Evolutionary conservation across 345 rosid genomes (phyloP).

Genomic region (Salix purpurea): DNA sequence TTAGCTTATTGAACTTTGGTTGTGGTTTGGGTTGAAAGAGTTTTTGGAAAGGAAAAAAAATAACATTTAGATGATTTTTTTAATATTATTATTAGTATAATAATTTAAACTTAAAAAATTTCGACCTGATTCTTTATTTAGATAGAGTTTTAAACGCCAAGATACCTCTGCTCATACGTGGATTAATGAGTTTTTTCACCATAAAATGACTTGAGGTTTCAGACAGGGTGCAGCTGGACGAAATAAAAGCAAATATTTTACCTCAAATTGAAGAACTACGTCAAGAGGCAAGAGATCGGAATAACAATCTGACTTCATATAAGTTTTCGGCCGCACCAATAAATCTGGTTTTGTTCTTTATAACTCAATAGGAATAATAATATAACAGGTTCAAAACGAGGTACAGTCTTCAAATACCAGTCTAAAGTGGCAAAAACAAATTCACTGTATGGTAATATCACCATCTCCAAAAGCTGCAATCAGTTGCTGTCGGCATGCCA

Average conservation of each 20-base stretch:
- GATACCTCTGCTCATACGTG: too few species aligned
- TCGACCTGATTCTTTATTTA: too few species aligned
- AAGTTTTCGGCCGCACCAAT: conserved; percentile 23
- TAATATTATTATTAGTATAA: too few species aligned
- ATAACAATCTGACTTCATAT: conserved; percentile 1
- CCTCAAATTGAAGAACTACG: not conserved
- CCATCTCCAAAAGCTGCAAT: conserved; percentile 23
- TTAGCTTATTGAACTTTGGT: too few species aligned
- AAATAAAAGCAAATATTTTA: conserved; percentile 5
- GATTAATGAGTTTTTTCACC: too few species aligned
- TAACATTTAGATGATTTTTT: too few species aligned
- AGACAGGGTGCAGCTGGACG: not conserved
- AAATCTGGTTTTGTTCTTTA: conserved; percentile 18
- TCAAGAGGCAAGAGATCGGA: not conserved
- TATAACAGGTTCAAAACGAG: conserved; percentile 14
- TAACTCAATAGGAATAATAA: conserved; percentile 25
- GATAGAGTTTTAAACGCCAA: too few species aligned
- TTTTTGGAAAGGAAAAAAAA: too few species aligned
- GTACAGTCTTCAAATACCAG: conserved; percentile 18
- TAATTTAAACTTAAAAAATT: too few species aligned
- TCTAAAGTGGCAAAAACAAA: conserved; percentile 19
- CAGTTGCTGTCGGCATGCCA: conserved; percentile 21
- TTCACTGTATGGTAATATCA: conserved; percentile 13
- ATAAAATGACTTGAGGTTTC: not conserved
- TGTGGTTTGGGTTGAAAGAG: too few species aligned